These are phyloP conservation scores for Podospora conica DNA, from an alignment of 495 filamentous ascomycete genomes.

Conservation along the genomic window DNA sequence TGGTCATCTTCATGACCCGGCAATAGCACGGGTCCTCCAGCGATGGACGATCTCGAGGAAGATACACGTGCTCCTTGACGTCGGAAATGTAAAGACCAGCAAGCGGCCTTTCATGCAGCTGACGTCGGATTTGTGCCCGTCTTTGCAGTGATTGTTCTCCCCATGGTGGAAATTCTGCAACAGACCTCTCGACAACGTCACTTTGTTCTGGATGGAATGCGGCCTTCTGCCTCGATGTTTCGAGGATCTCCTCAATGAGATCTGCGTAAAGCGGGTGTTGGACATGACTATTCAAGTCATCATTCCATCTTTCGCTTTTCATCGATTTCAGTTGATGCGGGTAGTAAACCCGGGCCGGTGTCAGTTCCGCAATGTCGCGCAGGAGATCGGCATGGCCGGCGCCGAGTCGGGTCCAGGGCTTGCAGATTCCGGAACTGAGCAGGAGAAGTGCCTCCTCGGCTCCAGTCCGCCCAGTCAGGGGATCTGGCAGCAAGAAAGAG, in stretches of 20 bases:
- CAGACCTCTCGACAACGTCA: neutral
- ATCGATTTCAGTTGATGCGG: constrained; percentile 45
- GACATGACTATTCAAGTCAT: constrained; percentile 38
- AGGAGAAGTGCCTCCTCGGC: constrained; percentile 52
- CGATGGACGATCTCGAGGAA: constrained; percentile 15
- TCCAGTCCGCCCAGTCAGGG: constrained; percentile 51
- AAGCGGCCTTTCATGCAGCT: constrained; percentile 32
- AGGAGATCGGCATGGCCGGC: constrained; percentile 24
- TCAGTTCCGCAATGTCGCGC: constrained; percentile 35
- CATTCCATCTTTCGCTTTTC: constrained; percentile 46
- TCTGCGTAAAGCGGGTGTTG: constrained; percentile 48
- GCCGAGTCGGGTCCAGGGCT: constrained; percentile 34
- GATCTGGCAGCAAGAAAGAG: constrained; percentile 51
- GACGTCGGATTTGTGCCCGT: constrained; percentile 33
- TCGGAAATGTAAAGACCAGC: neutral
- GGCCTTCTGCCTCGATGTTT: constrained; percentile 31
- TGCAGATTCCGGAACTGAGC: constrained; percentile 45
- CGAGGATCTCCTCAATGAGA: constrained; percentile 37
- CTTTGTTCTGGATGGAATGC: constrained; percentile 20
- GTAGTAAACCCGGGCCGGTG: constrained; percentile 51
- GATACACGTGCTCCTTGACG: constrained; percentile 15
- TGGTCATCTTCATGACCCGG: constrained; percentile 27
- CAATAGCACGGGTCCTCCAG: constrained; percentile 8
- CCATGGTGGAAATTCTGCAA: neutral
- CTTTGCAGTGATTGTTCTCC: constrained; percentile 25